Base-by-base conservation (phyloP, 2,329 filamentous ascomycete species). In the Colletotrichum tofieldiae region DNA sequence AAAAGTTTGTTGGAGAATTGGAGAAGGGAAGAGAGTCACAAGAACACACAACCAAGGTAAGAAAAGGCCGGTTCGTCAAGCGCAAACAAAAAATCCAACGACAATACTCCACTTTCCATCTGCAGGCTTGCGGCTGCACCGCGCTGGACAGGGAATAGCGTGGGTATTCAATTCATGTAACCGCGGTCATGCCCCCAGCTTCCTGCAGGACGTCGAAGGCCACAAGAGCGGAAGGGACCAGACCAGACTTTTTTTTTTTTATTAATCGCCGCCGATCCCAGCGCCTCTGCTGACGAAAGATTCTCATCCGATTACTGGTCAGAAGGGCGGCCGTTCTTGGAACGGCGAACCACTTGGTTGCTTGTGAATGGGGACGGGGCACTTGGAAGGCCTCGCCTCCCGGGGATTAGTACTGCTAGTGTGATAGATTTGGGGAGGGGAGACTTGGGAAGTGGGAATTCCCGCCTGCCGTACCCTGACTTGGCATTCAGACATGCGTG, bases 61-160 rank as follows among this genome's bases (percentile, higher is more conserved):
- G 43, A 56, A 70, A 55, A 41, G 54, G 65, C 49, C 52, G 70
- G 59, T 62, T 65, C 59, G 65, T 72, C 70, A 59, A 72, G 66
- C 60, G 66, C 70, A 65, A 60, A 55, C 35, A 59, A 64, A 69
- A 54, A 20, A 54, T 32, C 49, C 52, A 69, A 59, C 58, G 59
- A 47, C 47, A 70, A 62, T 32, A 61, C 62, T 71, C 71, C 71
- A 73, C 71, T 67, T 47, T 51, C 51, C 54, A 43, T 49, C 71
- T 73, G 71, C 71, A 67, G 67, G 71, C 70, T 70, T 41, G 59
- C 70, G 70, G 66, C 65, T 72, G 70, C 60, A 56, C 54, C 70
- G 65, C 23, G 45, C 70, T 39, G 66, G 47, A 65, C 66, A 70
- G 52, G 70, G 70, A 70, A 65, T 72, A 72, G 70, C 66, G 58